Conservation (phyloP, 1,284 basidiomycete genomes). For the Trichosporon ovoides region DNA sequence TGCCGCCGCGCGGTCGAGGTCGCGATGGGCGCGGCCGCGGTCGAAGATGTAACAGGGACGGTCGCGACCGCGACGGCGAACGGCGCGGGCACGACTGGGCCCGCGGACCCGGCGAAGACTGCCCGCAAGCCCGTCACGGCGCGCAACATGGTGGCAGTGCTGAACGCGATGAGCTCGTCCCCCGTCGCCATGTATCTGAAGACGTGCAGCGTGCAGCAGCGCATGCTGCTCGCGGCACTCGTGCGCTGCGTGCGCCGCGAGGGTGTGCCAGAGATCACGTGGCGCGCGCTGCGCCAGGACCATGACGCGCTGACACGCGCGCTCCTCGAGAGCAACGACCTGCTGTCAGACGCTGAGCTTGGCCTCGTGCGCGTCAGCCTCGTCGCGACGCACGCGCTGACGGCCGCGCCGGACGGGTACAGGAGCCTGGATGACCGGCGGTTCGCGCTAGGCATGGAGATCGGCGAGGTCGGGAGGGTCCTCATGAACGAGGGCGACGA, state of each 20-base stretch:
- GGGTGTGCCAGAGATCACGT: constrained; percentile 80
- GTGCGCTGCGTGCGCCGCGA: constrained; percentile 75
- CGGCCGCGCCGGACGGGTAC: constrained; percentile 33
- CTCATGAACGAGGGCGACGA: constrained; percentile 48
- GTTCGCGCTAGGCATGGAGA: constrained; percentile 48
- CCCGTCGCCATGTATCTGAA: constrained; percentile 77
- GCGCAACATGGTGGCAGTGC: constrained; percentile 72
- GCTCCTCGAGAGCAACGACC: constrained; percentile 37
- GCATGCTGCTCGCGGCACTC: constrained; percentile 80
- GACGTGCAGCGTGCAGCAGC: constrained; percentile 77
- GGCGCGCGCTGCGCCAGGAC: constrained; percentile 57
- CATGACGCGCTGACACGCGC: constrained; percentile 43
- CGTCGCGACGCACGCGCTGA: constrained; percentile 41
- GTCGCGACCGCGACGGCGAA: background rate
- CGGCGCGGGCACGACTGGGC: background rate
- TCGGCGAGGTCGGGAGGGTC: constrained; percentile 47
- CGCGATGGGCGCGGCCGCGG: constrained; percentile 45
- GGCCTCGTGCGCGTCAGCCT: constrained; percentile 37
- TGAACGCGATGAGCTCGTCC: constrained; percentile 84
- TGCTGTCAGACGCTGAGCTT: constrained; percentile 42
- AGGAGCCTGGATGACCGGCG: constrained; percentile 39
- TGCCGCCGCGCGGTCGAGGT: constrained; percentile 82
- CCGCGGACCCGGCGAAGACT: background rate
- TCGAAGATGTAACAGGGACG: background rate
- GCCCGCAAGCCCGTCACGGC: constrained; percentile 56